Evolutionary conservation across 805 yeast species (phyloP), one percentile per base, ranked within the genome.

Genomic region (Lipomyces spencermartinsiae): DNA sequence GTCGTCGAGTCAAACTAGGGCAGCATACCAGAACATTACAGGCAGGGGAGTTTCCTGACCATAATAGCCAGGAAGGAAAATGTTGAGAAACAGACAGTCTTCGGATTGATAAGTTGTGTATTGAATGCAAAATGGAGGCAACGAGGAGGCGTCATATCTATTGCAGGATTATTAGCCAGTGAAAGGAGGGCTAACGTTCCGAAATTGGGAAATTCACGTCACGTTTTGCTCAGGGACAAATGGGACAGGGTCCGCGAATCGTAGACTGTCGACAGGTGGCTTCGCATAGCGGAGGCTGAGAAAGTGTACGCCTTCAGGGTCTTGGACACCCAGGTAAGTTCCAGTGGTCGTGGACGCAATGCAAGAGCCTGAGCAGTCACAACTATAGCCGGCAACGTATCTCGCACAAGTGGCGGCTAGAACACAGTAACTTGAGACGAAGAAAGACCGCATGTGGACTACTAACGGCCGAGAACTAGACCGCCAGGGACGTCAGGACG

Each of bases 71-170:
- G 73, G 71, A 1, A 70, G 58, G 54, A 67, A 71, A 4, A 71
- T 71, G 46, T 71, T 71, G 57, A 70, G 31, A 19, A 46, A 70
- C 14, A 71, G 59, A 37, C 74, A 71, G 53, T 70, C 74, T 35
- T 71, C 74, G n/a, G 68, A 63, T 22, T 62, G 62, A 37, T 60
- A 53, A 25, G 33, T 31, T 64, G 43, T 51, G 53, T 43, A 9
- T 46, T 70, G 73, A 4, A 60, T 39, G 31, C 74, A 71, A 43
- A 33, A 70, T 5, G 73, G 71, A 9, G 73, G 73, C 19, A 63
- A 59, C n/a, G 63, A 8, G 9, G 69, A 57, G 31, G 67, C 73
- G n/a, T 51, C 53, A 29, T 69, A 69, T 8, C 68, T 67, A 51
- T 14, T 9, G 31, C 19, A 9, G 62, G 7, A 14, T 37, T 25